Evolutionary conservation across 1,284 basidiomycete species (phyloP), one percentile per base, ranked within the genome.

Genomic region (Coniferiporia sulphurascens): DNA sequence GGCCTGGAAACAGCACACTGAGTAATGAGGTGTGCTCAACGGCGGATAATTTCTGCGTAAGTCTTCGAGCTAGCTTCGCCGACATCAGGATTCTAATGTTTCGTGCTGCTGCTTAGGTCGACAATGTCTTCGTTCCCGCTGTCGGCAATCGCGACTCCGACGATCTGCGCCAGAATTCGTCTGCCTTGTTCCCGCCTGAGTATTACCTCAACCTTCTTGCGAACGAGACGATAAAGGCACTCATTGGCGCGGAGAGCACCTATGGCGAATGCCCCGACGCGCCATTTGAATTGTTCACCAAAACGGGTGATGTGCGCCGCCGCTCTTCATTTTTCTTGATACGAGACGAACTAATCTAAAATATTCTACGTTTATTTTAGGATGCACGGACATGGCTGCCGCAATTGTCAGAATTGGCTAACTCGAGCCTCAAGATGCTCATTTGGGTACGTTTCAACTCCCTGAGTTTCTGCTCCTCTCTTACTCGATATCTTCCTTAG

Each of bases 41-140:
- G 0, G 84, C 84, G 0, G 81, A 83, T 63, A 63, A 80, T 55
- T 84, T 80, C 65, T 86, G 84, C 61, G 84, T 85, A 66, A 54
- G 79, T 70, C 12, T 13, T 19, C 5, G 27, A 5, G 27, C 27
- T 5, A 27, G 5, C 27, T 27, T 3, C 27, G 27, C 27, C 27
- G 27, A 27, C 27, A 5, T 2, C 27, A 5, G 27, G 27, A 21
- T 19, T 48, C 19, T 36, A n/a, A 35, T 43, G 15, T n/a, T 7
- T 4, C 9, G 32, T 8, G 21, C 27, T 9, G 52, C 19, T 48
- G 61, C 15, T 55, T 17, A 86, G 83, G 59, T 71, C 46, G 68
- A 77, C 1, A 76, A 82, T 9, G 71, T 85, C 4, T 78, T 79
- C 55, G 8, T 68, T 1, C 80, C 81, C 1, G 80, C 82, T 1